These are phyloP conservation scores for Plasmodium gonderi DNA, from an alignment of 169 alveolate genomes.

Conservation along the genomic window DNA sequence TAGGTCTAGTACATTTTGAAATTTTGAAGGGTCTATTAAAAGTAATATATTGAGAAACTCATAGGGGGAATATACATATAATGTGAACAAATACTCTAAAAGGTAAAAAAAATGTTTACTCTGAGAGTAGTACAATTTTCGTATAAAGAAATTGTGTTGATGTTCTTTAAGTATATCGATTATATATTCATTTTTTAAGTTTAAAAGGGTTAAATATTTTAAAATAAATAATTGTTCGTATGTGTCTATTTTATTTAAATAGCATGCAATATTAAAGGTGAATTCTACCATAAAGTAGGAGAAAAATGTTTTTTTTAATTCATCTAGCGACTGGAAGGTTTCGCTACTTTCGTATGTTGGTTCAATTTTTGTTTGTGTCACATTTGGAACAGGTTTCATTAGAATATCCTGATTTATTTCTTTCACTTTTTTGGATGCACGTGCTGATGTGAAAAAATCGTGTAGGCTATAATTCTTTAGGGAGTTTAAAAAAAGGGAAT, in stretches of 20 bases:
- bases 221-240: conserved; percentile 27
- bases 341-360: too few species aligned
- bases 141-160: conserved; percentile 40
- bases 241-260: conserved; percentile 19
- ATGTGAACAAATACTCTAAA: conserved; percentile 29
- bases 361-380: neutral
- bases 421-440: neutral
- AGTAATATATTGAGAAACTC: conserved; percentile 15
- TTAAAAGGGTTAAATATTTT: conserved; percentile 23
- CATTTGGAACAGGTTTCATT: neutral
- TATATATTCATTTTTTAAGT: conserved; percentile 62
- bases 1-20: conserved; percentile 24
- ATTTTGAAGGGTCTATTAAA: neutral
- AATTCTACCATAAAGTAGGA: conserved; percentile 40
- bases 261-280: conserved; percentile 25
- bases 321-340: neutral
- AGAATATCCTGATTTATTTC: neutral
- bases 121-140: conserved; percentile 1
- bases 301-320: conserved; percentile 1
- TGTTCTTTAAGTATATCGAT: conserved; percentile 31
- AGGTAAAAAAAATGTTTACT: conserved; percentile 19
- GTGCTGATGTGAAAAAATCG: neutral
- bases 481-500: conserved; percentile 26
- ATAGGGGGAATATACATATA: conserved; percentile 4
- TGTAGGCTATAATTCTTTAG: conserved; percentile 11